phyloP scores from a whole-genome alignment of 139 green algal species.

The Haematococcus lacustris region DNA sequence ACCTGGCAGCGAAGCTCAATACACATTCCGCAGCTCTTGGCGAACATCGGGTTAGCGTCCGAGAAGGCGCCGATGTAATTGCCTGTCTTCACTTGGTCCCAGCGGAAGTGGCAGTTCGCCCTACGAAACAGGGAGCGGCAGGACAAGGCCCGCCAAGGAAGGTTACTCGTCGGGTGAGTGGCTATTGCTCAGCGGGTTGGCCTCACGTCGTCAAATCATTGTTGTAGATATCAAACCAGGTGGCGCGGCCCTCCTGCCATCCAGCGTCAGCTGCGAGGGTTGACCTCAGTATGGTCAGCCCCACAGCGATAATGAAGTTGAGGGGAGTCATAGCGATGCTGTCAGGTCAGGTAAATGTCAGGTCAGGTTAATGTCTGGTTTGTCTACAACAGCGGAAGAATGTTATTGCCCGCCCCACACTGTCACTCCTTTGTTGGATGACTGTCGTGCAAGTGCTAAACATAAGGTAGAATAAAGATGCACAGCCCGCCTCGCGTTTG shows the following conservation, averaged over 20 bases:
- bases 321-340: too few species aligned
- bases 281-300: too few species aligned
- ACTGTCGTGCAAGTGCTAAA: too few species aligned
- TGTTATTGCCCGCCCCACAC: too few species aligned
- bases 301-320: too few species aligned
- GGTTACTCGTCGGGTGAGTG: background rate
- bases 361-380: too few species aligned
- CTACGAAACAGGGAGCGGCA: too few species aligned
- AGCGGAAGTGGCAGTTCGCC: slow-evolving; percentile 9
- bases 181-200: background rate
- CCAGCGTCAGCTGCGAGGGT: background rate
- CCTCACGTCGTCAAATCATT: slow-evolving; percentile 5
- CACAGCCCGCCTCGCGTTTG: too few species aligned
- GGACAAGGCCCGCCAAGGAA: background rate
- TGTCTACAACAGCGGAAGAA: too few species aligned
- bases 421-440: too few species aligned
- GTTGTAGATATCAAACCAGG: slow-evolving; percentile 5
- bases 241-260: background rate
- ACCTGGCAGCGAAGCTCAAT: background rate
- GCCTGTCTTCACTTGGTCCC: slow-evolving; percentile 2
- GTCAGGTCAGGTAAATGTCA: too few species aligned
- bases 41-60: slow-evolving; percentile 3
- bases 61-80: background rate
- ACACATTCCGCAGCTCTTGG: slow-evolving; percentile 3
- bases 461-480: too few species aligned